phyloP scores from a whole-genome alignment of 306 rosid species.

The Corylus americana region DNA sequence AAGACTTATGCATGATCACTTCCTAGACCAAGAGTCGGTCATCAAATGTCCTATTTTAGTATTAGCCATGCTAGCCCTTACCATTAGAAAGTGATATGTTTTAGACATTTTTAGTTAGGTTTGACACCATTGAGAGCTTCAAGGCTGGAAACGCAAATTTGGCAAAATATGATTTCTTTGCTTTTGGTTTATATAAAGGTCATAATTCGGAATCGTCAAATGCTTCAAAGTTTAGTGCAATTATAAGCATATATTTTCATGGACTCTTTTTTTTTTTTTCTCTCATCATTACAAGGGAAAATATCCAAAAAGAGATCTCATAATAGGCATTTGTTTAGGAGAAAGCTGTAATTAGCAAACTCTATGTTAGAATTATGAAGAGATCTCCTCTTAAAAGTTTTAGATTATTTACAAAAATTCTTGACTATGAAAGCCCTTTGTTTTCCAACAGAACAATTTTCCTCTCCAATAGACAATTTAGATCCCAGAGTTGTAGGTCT shows the following conservation, averaged over 20 bases:
- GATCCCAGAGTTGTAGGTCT: not conserved
- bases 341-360: not conserved
- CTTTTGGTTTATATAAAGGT: not conserved
- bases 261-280: too few relatives aligned
- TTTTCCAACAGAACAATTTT: not conserved
- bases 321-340: not conserved
- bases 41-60: not conserved
- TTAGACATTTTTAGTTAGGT: not conserved
- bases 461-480: not conserved
- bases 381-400: too few relatives aligned
- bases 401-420: too few relatives aligned
- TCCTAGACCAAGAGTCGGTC: not conserved
- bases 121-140: not conserved
- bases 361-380: not conserved
- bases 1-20: not conserved
- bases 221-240: not conserved
- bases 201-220: not conserved
- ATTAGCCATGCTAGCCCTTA: not conserved
- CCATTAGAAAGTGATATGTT: not conserved
- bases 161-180: not conserved
- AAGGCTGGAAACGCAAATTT: not conserved
- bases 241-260: not conserved
- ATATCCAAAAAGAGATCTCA: not conserved
- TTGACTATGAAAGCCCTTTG: too few relatives aligned
- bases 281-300: too few relatives aligned